phyloP scores from a whole-genome alignment of 805 yeast species.

The Candida hungchunana region DNA sequence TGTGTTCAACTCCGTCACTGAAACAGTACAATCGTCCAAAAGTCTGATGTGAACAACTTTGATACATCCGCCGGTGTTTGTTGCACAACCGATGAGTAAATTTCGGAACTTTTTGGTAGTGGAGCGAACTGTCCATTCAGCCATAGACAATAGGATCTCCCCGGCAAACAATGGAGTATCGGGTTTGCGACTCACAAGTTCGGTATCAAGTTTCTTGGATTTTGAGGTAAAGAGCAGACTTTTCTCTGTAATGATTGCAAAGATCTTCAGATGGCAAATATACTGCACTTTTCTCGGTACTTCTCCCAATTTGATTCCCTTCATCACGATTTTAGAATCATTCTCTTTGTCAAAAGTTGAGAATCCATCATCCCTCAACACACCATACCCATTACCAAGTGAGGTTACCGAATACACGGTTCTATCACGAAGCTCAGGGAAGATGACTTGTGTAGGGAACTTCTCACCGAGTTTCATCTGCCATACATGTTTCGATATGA shows the following conservation, averaged over 20 bases:
- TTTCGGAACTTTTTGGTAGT: conserved; percentile 21
- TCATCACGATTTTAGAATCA: conserved; percentile 17
- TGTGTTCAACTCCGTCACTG: conserved; percentile 16
- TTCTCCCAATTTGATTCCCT: conserved; percentile 23
- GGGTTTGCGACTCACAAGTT: conserved; percentile 8
- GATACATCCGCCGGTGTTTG: conserved; percentile 20
- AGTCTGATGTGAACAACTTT: conserved; percentile 21
- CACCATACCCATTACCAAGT: conserved; percentile 17
- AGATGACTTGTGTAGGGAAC: conserved; percentile 17
- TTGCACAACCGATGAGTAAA: conserved; percentile 32
- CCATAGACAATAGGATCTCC: conserved; percentile 29
- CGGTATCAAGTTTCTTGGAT: conserved; percentile 9
- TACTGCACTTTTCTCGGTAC: conserved; percentile 28
- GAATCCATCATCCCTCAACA: conserved; percentile 33
- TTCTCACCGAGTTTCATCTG: conserved; percentile 6
- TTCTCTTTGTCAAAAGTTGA: conserved; percentile 22
- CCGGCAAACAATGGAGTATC: conserved; percentile 11
- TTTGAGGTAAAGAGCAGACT: conserved; percentile 20
- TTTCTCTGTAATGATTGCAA: conserved; percentile 21
- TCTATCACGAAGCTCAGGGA: conserved; percentile 19
- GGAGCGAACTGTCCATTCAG: conserved; percentile 32
- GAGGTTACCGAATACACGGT: conserved; percentile 9
- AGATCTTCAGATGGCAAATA: conserved; percentile 19
- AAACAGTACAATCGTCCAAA: conserved; percentile 8
- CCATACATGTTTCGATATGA: conserved; percentile 23